Evolutionary conservation across 2,329 filamentous ascomycete genomes (phyloP), one percentile per base, ranked within the genome.

Genomic region (Fusarium sp.): DNA sequence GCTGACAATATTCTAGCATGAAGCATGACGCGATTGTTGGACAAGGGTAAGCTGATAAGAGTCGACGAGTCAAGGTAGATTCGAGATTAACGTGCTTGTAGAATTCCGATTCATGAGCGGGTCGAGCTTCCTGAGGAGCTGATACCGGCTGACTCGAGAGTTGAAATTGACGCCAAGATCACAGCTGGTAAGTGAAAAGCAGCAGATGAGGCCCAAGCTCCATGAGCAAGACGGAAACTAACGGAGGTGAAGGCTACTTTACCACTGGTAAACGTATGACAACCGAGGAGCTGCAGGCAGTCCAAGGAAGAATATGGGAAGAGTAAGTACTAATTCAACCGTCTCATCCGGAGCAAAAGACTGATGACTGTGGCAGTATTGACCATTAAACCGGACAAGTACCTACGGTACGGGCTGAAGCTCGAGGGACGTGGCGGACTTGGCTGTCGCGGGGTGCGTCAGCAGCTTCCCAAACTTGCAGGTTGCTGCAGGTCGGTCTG

Each of bases 131-230:
- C 95, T 6, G 94, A 97, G 71, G 92, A 96, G 33, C 90, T 96
- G 88, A 98, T 98, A 74, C 96, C 96, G 14, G 93, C 91, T 68
- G 96, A 98, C 81, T 97, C 94, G 54, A 87, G 95, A 71, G 96
- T 98, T n/a, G 96, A 99, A 81, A 99, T 98, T 76, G 96, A 98
- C 80, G 96, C 96, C 62, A 98, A 98, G 85, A 98, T 98, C 78
- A 96, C 95, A 74, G 94, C 95, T 64, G 96, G 92, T 94, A 82
- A 81, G 89, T 82, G 26, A 54, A 60, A 34, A 38, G 6, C 34
- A 24, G 33, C 34, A 20, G 50, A 46, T 54, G 26, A 61, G 44
- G 38, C 42, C 45, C 39, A 49, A 61, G 48, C 31, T 49, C 43
- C 28, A 28, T 31, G 45, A 61, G 6, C 39, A 42, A 55, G 36